Evolutionary conservation across 1,284 basidiomycete genomes (phyloP), one percentile per base, ranked within the genome.

Genomic region (Ceratobasidium sp.): DNA sequence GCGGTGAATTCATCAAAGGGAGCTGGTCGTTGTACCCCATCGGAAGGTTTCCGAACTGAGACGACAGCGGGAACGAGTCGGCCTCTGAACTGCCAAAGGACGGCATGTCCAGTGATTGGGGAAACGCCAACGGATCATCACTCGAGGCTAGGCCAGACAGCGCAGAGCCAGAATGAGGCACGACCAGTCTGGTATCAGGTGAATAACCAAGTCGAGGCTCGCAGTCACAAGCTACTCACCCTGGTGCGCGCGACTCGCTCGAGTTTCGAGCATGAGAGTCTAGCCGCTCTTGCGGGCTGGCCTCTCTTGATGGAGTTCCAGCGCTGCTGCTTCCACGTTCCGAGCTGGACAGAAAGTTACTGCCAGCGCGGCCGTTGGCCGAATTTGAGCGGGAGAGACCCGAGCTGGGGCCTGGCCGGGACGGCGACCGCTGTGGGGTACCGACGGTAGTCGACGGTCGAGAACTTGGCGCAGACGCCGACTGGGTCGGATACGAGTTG

Each of bases 391-490:
- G 67, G 52, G 75, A 77, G 54, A 60, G 67, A 23, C 66, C 75
- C 18, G 67, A 68, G 44, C 75, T 77, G n/a, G 35, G 75, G 48
- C 55, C 66, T 60, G 67, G 65, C 65, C 67, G 75, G 18, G 75
- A 77, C 55, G 75, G 55, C 38, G 75, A 77, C 33, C 75, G 54
- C 55, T 75, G 73, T 23, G 73, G 68, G 52, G 74, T 60, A 4
- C 71, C 77, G 10, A 77, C 68, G 30, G 80, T 64, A 23, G 80
- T 76, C 20, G 79, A 80, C 27, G 78, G 71, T 35, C 70, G 77
- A 12, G 78, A 78, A 33, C 57, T 70, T 38, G 80, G 75, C 27
- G 69, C 74, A n/a, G 80, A 80, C 16, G 80, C 78, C 20, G 80
- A 69, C 44, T 77, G 65, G 62, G 78, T 69, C 30, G 78, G 79